Evolutionary conservation across 306 rosid species (phyloP).

Genomic region (Gastrolobium bilobum): DNA sequence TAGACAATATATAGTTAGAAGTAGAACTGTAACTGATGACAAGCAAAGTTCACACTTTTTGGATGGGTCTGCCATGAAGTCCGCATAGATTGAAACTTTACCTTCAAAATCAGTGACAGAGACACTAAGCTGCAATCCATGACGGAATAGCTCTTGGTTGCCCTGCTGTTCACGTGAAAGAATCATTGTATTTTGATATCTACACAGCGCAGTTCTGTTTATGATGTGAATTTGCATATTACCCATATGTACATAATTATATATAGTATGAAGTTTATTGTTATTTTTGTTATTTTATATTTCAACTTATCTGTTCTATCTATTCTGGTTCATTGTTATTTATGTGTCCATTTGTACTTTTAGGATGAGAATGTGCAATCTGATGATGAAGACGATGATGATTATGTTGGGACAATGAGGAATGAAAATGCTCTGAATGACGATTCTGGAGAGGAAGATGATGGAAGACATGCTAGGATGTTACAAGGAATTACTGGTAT

Average conservation of each 20-base stretch:
- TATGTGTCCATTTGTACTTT: constrained; percentile 12
- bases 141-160: constrained; percentile 55
- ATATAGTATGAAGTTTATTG: constrained; percentile 1
- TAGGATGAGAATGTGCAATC: constrained; percentile 90
- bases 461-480: constrained; percentile 73
- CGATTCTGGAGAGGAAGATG: constrained; percentile 60
- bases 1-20: neutral
- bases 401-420: constrained; percentile 39
- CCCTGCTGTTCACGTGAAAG: constrained; percentile 64
- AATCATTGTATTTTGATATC: constrained; percentile 25
- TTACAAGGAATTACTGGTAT: constrained; percentile 69
- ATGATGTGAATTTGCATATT: constrained; percentile 35
- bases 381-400: constrained; percentile 65
- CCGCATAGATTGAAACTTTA: constrained; percentile 37
- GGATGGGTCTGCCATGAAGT: constrained; percentile 1
- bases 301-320: constrained; percentile 14
- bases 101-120: constrained; percentile 11
- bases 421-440: constrained; percentile 48
- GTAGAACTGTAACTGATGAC: too few relatives aligned
- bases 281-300: neutral
- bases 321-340: neutral
- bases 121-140: constrained; percentile 64
- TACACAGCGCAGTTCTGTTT: neutral
- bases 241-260: neutral
- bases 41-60: neutral